A percentile compares a stretch with the other conserved stretches of the same genome.
These are phyloP conservation scores for Pelargonium cotyledonis DNA, from an alignment of 441 rosid genomes.

Conservation along the genomic window DNA sequence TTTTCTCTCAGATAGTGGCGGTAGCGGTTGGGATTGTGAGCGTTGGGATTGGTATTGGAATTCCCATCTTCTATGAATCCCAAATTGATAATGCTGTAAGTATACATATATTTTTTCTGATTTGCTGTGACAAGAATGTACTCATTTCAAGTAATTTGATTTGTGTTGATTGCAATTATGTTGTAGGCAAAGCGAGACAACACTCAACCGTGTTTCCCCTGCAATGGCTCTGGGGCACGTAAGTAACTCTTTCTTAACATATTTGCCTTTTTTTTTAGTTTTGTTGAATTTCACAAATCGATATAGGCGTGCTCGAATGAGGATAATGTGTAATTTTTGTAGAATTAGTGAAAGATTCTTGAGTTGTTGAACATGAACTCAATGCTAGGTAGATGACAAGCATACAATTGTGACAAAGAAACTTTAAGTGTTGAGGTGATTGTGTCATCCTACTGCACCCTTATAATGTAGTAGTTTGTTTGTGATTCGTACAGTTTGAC, in stretches of 20 bases:
- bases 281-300: too few species aligned
- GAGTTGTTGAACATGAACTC: background rate
- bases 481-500: background rate
- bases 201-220: constrained; percentile 93
- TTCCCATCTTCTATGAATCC: constrained; percentile 78
- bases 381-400: background rate
- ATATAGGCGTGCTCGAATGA: too few species aligned
- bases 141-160: background rate
- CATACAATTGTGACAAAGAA: background rate
- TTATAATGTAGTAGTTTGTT: background rate
- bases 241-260: constrained; percentile 26
- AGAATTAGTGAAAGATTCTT: background rate
- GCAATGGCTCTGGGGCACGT: constrained; percentile 95
- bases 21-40: constrained; percentile 76
- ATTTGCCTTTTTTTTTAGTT: too few species aligned
- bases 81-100: constrained; percentile 88
- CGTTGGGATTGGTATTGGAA: constrained; percentile 73
- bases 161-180: background rate
- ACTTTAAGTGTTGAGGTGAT: background rate
- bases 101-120: background rate
- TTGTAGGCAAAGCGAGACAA: constrained; percentile 77
- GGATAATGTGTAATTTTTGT: background rate
- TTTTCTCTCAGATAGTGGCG: constrained; percentile 55
- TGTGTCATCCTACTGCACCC: background rate
- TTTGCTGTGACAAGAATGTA: background rate